Evolutionary conservation across 2,329 filamentous ascomycete genomes (phyloP), one percentile per base, ranked within the genome.

Genomic region (Elsinoe perseae): DNA sequence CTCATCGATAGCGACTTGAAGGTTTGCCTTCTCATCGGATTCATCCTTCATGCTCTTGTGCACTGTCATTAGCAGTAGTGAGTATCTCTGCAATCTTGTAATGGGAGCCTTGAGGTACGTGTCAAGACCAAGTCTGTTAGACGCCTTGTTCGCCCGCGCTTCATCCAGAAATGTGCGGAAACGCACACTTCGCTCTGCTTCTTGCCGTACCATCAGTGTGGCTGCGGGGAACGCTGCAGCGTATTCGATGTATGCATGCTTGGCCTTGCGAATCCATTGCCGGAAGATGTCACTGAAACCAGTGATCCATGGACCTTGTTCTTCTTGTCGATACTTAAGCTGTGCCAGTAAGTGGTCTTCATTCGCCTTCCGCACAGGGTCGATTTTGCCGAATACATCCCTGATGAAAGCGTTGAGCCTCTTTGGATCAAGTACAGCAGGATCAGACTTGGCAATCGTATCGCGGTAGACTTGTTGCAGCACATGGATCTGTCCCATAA

Each of bases 271-370:
- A 60, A 97, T 95, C 93, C 93, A 98, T 73, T 98, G 93, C 58
- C 93, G 80, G 76, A 98, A 97, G 50, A 98, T 89, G 66, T 97
- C 93, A 68, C 91, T 96, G 72, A 96, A 96, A 2, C 93, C 93
- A 10, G 82, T 78, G 58, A 98, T 85, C 84, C 90, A 98, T 0
- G 93, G 93, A 0, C 93, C 93, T 73, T 98, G 92, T 68, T 97
- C 93, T 65, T 93, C 87, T 69, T 98, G 93, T 23, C 93, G 84
- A 68, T 97, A 98, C 67, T 97, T 97, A 64, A 98, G 80, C 69
- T 96, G 92, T 1, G 92, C 87, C 21, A 98, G 75, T 18, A 98
- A 80, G 68, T 93, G 86, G 60, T 96, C 91, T 69, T 95, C 93
- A 70, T 97, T 97, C 64, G 91, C 89, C 62, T 86, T 83, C 66